Conservation (phyloP, 306 rosid genomes). For the Alnus rubra region DNA sequence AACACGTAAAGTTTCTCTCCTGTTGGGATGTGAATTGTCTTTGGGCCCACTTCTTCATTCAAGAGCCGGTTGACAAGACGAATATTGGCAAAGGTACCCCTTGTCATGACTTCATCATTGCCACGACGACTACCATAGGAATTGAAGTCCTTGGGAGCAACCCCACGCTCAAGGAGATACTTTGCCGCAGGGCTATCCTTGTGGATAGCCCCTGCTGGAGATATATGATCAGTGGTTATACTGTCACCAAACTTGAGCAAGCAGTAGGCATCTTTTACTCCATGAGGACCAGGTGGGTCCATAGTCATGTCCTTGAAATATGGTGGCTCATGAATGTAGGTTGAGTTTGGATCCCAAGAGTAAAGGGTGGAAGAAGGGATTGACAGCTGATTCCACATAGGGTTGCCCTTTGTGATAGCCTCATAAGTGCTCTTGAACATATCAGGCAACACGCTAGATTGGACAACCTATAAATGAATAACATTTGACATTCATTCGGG, state of each 20-base stretch:
- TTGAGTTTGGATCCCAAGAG: conserved; percentile 43
- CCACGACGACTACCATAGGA: conserved; percentile 44
- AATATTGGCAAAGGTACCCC: conserved; percentile 43
- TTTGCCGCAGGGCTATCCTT: conserved; percentile 47
- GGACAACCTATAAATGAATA: conserved; percentile 29
- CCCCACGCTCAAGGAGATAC: conserved; percentile 41
- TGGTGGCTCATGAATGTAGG: conserved; percentile 48
- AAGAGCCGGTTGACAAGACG: conserved; percentile 39
- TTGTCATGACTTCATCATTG: conserved; percentile 45
- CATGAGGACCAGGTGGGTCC: conserved; percentile 38
- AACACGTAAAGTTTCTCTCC: conserved; percentile 40
- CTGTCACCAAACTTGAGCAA: conserved; percentile 49
- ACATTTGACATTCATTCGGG: background rate
- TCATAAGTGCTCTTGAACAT: conserved; percentile 47
- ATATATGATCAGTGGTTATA: conserved; percentile 50
- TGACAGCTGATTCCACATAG: conserved; percentile 37
- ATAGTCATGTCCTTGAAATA: conserved; percentile 40
- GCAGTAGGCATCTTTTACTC: conserved; percentile 43
- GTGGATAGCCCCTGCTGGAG: conserved; percentile 45
- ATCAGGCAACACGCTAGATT: conserved; percentile 38
- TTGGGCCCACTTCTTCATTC: conserved; percentile 44
- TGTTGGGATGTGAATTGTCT: conserved; percentile 46
- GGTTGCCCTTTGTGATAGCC: conserved; percentile 40
- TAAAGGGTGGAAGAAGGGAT: conserved; percentile 38
- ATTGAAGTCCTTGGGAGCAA: conserved; percentile 40